These are phyloP conservation scores for Lecanicillium sp. DNA, from an alignment of 2,329 filamentous ascomycete genomes.

Conservation along the genomic window DNA sequence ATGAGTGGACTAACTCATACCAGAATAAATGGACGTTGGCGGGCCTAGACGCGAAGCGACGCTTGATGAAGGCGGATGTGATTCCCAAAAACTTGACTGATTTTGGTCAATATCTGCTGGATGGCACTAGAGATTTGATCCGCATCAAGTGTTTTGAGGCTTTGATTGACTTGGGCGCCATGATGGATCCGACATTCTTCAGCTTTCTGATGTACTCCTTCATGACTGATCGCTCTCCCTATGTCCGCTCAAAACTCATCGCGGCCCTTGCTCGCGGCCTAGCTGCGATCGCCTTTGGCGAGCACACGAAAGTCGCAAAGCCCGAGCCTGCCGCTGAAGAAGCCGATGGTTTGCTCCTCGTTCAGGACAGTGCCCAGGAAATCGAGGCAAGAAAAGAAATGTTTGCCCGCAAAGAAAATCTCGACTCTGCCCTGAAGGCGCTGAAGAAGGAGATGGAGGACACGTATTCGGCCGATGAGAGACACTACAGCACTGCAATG, in stretches of 20 bases:
- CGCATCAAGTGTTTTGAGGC: constrained; percentile 61
- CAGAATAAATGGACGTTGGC: constrained; percentile 62
- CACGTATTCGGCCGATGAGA: constrained; percentile 32
- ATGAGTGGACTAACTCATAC: constrained; percentile 63
- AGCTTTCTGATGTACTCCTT: constrained; percentile 51
- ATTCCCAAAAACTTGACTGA: constrained; percentile 48
- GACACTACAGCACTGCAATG: constrained; percentile 36
- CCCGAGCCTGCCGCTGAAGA: constrained; percentile 32
- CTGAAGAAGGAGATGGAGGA: constrained; percentile 39
- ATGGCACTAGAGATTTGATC: constrained; percentile 56
- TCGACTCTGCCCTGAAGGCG: constrained; percentile 47
- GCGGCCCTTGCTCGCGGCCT: constrained; percentile 54
- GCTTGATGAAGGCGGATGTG: constrained; percentile 58
- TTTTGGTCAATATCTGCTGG: constrained; percentile 59
- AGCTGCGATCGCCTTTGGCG: constrained; percentile 58
- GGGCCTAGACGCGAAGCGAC: constrained; percentile 54
- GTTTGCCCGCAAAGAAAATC: constrained; percentile 59
- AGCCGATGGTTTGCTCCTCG: constrained; percentile 33
- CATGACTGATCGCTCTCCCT: constrained; percentile 58
- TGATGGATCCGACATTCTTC: constrained; percentile 50
- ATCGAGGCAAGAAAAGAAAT: constrained; percentile 56
- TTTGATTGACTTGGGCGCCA: constrained; percentile 55
- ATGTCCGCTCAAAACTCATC: constrained; percentile 54
- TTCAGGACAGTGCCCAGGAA: constrained; percentile 38
- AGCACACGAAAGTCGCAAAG: constrained; percentile 43